These are phyloP conservation scores for Aegilops longissima DNA, from an alignment of 176 grass and related monocot genomes.

Conservation along the genomic window DNA sequence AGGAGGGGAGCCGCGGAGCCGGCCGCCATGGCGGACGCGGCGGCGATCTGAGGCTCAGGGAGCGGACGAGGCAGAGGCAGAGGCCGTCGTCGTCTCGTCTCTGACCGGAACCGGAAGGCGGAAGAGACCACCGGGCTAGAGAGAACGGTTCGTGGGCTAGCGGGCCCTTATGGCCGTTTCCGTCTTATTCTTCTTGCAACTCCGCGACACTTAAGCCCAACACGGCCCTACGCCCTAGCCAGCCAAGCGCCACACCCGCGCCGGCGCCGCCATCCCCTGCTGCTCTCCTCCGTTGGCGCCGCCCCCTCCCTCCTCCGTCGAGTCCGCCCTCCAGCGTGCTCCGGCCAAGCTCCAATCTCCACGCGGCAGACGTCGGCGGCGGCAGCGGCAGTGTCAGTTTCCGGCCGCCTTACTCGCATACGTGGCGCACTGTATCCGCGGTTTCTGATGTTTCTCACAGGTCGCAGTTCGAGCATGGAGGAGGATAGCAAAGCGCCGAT, in stretches of 20 bases:
- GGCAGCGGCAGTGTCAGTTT: not conserved
- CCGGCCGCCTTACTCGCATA: not conserved
- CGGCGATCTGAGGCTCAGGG: conserved; percentile 28
- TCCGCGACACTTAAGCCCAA: no score
- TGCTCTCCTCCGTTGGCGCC: not conserved
- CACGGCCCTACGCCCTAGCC: not conserved
- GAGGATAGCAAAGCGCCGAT: conserved; percentile 65
- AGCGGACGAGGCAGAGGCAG: not conserved
- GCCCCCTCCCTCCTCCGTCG: not conserved
- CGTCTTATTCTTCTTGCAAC: not conserved
- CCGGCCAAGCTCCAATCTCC: no score
- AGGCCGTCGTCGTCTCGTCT: not conserved
- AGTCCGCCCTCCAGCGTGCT: not conserved
- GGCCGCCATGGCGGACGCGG: conserved; percentile 37
- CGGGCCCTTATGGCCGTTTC: not conserved
- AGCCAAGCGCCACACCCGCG: not conserved
- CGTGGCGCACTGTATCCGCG: not conserved
- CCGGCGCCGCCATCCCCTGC: conserved; percentile 14
- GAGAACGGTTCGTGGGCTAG: not conserved
- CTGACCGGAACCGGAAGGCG: conserved; percentile 15
- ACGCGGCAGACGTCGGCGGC: not conserved
- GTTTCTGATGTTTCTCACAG: not conserved
- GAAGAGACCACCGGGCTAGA: not conserved
- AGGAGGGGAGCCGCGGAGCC: conserved; percentile 14
- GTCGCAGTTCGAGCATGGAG: conserved; percentile 39